Conservation (phyloP, 2,329 filamentous ascomycete genomes). For the Fusarium kyushuense region DNA sequence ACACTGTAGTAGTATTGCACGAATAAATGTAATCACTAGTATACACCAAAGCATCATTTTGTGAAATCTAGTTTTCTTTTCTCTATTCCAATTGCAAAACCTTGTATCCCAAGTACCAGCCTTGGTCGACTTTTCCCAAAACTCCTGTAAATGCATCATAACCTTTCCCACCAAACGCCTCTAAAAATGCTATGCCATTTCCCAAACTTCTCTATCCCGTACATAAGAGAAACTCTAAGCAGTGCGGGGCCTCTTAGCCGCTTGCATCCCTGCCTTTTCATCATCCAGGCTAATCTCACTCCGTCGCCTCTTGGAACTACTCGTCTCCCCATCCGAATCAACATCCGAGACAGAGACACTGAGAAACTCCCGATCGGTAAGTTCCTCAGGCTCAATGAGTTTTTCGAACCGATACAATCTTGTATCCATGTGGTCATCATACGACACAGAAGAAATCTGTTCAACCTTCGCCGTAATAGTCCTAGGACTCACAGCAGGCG, state of each 20-base stretch:
- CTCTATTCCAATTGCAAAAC: not conserved
- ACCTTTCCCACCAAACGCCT: not conserved
- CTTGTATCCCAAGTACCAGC: not conserved
- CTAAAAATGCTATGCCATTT: not conserved
- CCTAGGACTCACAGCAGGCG: not conserved
- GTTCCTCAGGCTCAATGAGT: not conserved
- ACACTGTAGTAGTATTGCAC: not conserved
- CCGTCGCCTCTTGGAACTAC: slow-evolving; percentile 1
- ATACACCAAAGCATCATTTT: too few species aligned
- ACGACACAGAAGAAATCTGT: not conserved
- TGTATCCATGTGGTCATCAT: not conserved
- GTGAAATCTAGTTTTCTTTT: not conserved
- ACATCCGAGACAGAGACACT: not conserved
- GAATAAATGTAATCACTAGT: too few species aligned
- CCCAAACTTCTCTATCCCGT: not conserved
- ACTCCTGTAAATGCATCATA: not conserved
- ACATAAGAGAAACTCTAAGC: not conserved
- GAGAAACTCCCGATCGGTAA: not conserved
- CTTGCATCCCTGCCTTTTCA: too few species aligned
- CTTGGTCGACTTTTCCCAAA: not conserved
- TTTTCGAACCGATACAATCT: not conserved
- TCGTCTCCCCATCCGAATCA: not conserved
- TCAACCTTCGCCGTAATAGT: not conserved
- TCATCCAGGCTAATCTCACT: not conserved
- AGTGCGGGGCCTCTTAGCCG: not conserved